Evolutionary conservation across 2,329 filamentous ascomycete genomes (phyloP), one percentile per base, ranked within the genome.

Genomic region (Cyphellophora europaea): DNA sequence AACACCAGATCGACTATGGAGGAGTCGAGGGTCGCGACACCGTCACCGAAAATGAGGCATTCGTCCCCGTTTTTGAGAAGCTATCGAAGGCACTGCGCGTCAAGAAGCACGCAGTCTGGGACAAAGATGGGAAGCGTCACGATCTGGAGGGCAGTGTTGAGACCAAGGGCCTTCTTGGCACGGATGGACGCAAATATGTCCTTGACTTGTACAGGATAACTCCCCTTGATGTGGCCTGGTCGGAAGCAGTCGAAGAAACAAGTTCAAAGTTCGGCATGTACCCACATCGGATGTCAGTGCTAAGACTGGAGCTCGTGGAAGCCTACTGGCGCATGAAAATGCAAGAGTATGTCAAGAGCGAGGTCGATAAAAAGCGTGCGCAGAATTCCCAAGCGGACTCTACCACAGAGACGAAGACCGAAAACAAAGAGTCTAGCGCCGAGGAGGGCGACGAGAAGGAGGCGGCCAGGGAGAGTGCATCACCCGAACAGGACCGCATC

Each of bases 1-100:
- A 98, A 73, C 91, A 94, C 62, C 91, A 96, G 61, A 96, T 98
- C 49, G 91, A 98, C 58, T 98, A 98, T 54, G 91, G 91, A 55
- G 91, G 89, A 47, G 91, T 96, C 19, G 91, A 98, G 57, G 91
- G 93, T 47, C 94, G 93, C 63, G 91, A 98, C 48, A 75, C 93
- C 16, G 85, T 98, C 33, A 88, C 91, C 1, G 82, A 85, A 10
- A 86, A 96, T 53, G 80, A 93, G 54, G 77, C 79, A 13, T 98
- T 98, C 51, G 77, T 77, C 1, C 67, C 81, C 17, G 72, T 85
- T 6, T 98, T 98, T 52, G 78, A 85, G 54, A 87, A 93, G 65
- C 73, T 98, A 19, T 95, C 89, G 28, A 87, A 89, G 62, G 77
- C 86, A 3, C 72, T 96, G 52, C 83, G 82, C 48, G 83, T 95